Conservation (phyloP, 2,329 filamentous ascomycete species). For the Paecilomyces sp. region DNA sequence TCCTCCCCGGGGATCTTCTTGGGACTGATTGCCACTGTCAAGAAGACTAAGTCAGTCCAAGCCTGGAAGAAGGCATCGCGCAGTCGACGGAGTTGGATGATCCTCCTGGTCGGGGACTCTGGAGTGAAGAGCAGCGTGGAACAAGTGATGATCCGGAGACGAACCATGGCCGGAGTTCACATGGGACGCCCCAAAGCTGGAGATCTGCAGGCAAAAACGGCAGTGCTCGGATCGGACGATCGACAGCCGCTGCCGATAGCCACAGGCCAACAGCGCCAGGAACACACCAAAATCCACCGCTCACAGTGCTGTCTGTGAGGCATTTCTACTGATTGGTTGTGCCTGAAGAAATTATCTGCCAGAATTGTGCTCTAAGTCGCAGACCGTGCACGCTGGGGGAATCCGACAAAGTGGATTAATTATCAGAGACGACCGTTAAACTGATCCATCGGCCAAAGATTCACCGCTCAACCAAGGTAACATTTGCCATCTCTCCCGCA, state of each 20-base stretch:
- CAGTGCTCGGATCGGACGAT: not conserved
- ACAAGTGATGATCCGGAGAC: not conserved
- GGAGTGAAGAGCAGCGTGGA: not conserved
- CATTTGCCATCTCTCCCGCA: not conserved
- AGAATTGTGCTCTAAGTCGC: not conserved
- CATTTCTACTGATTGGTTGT: not conserved
- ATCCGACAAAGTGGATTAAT: not conserved
- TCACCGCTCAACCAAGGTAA: not conserved
- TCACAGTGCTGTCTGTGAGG: not conserved
- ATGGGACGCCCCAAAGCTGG: not conserved
- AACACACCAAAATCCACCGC: not conserved
- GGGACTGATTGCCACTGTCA: not conserved
- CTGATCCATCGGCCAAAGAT: not conserved
- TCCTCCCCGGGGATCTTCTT: not conserved
- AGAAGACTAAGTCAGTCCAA: not conserved
- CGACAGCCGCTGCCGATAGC: not conserved
- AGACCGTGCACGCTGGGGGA: not conserved
- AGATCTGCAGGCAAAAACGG: not conserved
- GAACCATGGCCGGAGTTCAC: not conserved
- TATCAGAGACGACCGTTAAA: not conserved
- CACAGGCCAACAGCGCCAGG: not conserved
- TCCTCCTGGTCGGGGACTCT: not conserved
- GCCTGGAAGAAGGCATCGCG: not conserved
- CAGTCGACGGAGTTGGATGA: not conserved
- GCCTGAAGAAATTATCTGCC: not conserved